Percentiles rank a stretch among this genome's conserved stretches.
Evolutionary conservation across 2,329 filamentous ascomycete species (phyloP).

Genomic region (Monilinia vaccinii-corymbosi): DNA sequence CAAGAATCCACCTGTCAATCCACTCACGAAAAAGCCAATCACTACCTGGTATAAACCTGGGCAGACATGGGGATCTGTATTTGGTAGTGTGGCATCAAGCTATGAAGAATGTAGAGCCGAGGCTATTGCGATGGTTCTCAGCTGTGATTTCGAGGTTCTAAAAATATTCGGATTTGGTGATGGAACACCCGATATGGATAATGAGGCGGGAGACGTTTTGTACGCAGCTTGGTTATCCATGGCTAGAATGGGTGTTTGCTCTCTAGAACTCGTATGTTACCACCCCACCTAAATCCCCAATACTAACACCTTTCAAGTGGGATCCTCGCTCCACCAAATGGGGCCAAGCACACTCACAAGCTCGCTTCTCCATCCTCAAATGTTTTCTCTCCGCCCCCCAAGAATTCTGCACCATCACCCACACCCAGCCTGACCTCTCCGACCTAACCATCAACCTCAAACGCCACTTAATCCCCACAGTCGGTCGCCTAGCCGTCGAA

Average conservation of each 20-base stretch:
- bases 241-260: slow-evolving; percentile 83
- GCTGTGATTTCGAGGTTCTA: slow-evolving; percentile 80
- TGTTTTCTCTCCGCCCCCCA: slow-evolving; percentile 81
- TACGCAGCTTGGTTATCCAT: slow-evolving; percentile 86
- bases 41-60: slow-evolving; percentile 88
- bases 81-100: slow-evolving; percentile 75
- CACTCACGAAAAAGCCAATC: slow-evolving; percentile 68
- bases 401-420: slow-evolving; percentile 75
- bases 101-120: slow-evolving; percentile 96
- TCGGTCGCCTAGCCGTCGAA: slow-evolving; percentile 73
- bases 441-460: slow-evolving; percentile 78
- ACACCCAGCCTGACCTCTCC: slow-evolving; percentile 58
- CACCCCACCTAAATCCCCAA: not conserved
- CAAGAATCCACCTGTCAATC: slow-evolving; percentile 70
- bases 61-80: slow-evolving; percentile 90
- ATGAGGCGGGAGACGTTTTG: slow-evolving; percentile 75
- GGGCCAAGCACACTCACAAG: slow-evolving; percentile 89
- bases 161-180: slow-evolving; percentile 89
- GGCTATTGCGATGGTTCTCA: slow-evolving; percentile 83
- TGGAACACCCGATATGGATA: slow-evolving; percentile 61
- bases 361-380: slow-evolving; percentile 77
- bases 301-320: slow-evolving; percentile 42
- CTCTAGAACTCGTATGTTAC: slow-evolving; percentile 57
- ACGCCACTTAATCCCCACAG: slow-evolving; percentile 74
- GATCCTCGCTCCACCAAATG: slow-evolving; percentile 84